Percentiles rank a stretch among this genome's conserved stretches.
Evolutionary conservation across 108 stramenopile genomes (phyloP).

Genomic region (Nannochloropsis granulata): DNA sequence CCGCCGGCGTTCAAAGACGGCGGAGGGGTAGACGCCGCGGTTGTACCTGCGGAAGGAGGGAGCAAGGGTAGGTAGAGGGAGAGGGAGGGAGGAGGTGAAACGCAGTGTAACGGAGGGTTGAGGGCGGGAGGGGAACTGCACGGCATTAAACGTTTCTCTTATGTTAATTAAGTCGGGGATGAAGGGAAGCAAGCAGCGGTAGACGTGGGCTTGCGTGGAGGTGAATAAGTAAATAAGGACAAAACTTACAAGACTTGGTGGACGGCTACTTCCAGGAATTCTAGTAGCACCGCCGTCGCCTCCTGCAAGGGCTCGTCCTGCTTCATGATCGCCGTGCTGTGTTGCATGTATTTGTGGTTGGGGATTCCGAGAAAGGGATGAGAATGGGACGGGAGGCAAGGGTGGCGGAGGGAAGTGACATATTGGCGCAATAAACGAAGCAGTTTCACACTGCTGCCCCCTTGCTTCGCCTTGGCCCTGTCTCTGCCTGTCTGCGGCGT

Average conservation of each 20-base stretch:
- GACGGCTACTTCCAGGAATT: slow-evolving; percentile 16
- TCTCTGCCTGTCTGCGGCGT: no score
- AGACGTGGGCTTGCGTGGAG: not conserved
- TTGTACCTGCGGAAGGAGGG: not conserved
- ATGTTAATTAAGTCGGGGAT: not conserved
- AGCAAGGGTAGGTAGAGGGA: not conserved
- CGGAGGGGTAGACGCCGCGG: not conserved
- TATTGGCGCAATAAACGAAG: no score
- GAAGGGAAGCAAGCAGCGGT: not conserved
- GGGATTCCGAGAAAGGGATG: no score
- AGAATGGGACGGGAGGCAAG: no score
- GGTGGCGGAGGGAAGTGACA: no score
- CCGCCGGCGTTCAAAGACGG: slow-evolving; percentile 22
- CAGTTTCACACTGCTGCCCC: no score
- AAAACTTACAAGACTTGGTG: slow-evolving; percentile 9
- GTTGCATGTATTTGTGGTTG: no score
- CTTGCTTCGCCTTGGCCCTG: no score
- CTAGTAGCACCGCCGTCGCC: slow-evolving; percentile 4
- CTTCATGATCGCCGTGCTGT: not conserved
- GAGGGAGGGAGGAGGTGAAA: not conserved
- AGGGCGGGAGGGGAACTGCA: not conserved
- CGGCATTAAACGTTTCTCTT: not conserved
- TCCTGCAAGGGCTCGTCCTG: not conserved
- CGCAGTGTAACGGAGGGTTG: not conserved
- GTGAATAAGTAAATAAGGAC: not conserved